Conservation (phyloP, 2,329 filamentous ascomycete genomes). For the Cryphonectria nitschkei region DNA sequence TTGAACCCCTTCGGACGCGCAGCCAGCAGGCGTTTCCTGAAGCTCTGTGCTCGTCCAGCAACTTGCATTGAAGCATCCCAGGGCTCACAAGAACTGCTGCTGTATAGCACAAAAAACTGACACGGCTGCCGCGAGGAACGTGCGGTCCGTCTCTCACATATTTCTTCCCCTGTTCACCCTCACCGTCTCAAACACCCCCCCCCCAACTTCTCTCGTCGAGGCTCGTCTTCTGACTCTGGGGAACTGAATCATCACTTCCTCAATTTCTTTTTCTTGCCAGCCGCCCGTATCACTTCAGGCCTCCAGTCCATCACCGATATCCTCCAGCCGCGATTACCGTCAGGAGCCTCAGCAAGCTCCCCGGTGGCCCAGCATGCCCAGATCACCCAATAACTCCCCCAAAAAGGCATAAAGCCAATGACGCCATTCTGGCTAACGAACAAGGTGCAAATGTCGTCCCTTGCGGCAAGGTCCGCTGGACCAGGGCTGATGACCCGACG, state of each 20-base stretch:
- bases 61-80: neutral
- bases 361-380: constrained; percentile 3
- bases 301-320: neutral
- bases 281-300: neutral
- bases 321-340: constrained; percentile 4
- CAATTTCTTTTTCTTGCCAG: neutral
- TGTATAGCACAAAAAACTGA: neutral
- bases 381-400: constrained; percentile 13
- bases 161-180: neutral
- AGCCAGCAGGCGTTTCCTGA: neutral
- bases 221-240: neutral
- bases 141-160: neutral
- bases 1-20: neutral
- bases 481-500: constrained; percentile 1
- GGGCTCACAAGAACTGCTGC: neutral
- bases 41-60: neutral
- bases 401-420: constrained; percentile 19
- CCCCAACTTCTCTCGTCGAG: neutral
- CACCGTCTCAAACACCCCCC: neutral
- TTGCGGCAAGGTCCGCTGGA: constrained; percentile 17
- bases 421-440: constrained; percentile 24
- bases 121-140: neutral
- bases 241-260: neutral
- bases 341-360: constrained; percentile 1
- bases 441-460: neutral